Conservation (phyloP, 495 filamentous ascomycete species). For the Tirmania nivea region DNA sequence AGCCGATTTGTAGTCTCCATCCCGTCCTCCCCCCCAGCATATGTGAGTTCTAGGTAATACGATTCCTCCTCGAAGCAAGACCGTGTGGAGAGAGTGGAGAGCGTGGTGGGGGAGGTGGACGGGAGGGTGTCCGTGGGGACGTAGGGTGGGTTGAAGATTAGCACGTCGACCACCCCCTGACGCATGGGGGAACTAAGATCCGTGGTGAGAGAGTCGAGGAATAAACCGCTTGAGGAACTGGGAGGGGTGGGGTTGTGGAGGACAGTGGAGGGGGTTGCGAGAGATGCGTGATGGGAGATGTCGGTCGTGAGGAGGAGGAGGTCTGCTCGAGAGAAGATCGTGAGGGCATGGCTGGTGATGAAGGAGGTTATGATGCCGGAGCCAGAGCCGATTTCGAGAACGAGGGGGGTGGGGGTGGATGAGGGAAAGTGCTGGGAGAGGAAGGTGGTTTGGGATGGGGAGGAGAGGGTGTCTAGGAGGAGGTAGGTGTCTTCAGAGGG, state of each 20-base stretch:
- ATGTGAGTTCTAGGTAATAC: constrained; percentile 63
- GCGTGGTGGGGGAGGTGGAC: constrained; percentile 21
- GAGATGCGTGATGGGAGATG: constrained; percentile 60
- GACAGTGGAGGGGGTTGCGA: constrained; percentile 42
- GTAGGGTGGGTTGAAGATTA: constrained; percentile 94
- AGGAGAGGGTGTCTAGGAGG: constrained; percentile 78
- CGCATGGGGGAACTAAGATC: constrained; percentile 43
- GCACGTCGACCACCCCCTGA: constrained; percentile 42
- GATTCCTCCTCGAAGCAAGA: constrained; percentile 44
- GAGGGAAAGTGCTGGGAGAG: constrained; percentile 8
- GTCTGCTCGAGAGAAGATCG: constrained; percentile 50
- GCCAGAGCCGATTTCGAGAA: constrained; percentile 76
- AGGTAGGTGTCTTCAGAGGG: constrained; percentile 89
- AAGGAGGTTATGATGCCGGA: constrained; percentile 85
- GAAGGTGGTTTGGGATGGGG: constrained; percentile 7
- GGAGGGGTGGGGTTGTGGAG: constrained; percentile 10
- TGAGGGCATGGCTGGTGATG: constrained; percentile 45
- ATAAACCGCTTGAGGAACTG: constrained; percentile 18
- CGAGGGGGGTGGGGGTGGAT: constrained; percentile 13
- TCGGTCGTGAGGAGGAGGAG: constrained; percentile 56
- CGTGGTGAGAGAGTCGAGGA: constrained; percentile 39
- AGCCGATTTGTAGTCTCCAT: constrained; percentile 81
- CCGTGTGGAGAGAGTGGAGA: constrained; percentile 15
- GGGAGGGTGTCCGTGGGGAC: constrained; percentile 66
- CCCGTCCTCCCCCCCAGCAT: constrained; percentile 69